phyloP scores from a whole-genome alignment of 2,329 filamentous ascomycete genomes.

The Gremmenia infestans region DNA sequence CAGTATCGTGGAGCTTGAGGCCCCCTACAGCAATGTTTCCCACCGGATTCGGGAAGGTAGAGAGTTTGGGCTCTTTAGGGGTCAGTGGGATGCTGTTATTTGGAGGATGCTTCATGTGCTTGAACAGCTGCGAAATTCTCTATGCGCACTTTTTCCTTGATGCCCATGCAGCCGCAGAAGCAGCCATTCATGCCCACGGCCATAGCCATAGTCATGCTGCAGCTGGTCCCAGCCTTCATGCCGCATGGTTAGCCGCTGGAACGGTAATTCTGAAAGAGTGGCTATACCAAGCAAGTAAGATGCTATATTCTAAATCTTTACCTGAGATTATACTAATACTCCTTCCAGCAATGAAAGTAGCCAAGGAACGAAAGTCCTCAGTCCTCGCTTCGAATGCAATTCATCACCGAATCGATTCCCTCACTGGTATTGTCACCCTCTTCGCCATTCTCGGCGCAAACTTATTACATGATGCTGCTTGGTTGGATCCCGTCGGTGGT shows the following conservation, averaged over 20 bases:
- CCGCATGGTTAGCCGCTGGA: conserved; percentile 87
- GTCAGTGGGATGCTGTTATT: conserved; percentile 87
- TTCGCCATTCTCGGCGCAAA: conserved; percentile 87
- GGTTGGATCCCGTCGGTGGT: conserved; percentile 92
- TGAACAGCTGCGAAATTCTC: conserved; percentile 65
- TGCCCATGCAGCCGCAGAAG: conserved; percentile 46
- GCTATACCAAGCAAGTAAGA: conserved; percentile 90
- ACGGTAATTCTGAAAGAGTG: conserved; percentile 94
- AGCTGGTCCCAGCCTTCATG: conserved; percentile 78
- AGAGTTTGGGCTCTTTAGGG: conserved; percentile 87
- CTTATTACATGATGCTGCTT: conserved; percentile 75
- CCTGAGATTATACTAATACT: conserved; percentile 18
- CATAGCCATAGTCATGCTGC: conserved; percentile 59
- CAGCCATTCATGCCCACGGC: conserved; percentile 52
- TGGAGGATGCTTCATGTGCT: conserved; percentile 89
- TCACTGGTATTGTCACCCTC: conserved; percentile 90
- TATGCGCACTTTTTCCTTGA: conserved; percentile 71
- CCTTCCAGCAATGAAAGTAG: conserved; percentile 81
- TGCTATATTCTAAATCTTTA: conserved; percentile 23
- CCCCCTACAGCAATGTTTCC: conserved; percentile 81
- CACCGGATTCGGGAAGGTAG: conserved; percentile 93
- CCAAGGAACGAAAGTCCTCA: conserved; percentile 87
- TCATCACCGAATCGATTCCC: conserved; percentile 92
- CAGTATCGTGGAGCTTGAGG: conserved; percentile 87
- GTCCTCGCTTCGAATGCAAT: conserved; percentile 94